Evolutionary conservation across 768 basidiomycete species (phyloP), one percentile per base, ranked within the genome.

Genomic region (Pisolithus orientalis): DNA sequence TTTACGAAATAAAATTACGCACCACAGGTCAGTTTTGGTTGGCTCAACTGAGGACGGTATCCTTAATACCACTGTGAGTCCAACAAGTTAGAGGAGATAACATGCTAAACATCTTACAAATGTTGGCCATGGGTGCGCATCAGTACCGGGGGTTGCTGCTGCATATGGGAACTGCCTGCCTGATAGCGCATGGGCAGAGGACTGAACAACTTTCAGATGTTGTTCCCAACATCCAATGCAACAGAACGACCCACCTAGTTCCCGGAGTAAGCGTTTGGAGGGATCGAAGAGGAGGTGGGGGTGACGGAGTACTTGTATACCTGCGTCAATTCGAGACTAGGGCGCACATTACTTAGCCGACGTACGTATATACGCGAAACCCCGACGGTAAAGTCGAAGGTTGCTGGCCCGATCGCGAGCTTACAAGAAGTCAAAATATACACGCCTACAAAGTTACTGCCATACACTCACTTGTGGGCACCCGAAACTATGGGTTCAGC

Each of bases 231-330:
- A 37, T 9, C 16, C 27, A 21, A 37, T 27, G 6, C 16, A 17
- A 17, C 9, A 13, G 17, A 11, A 38, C 16, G 13, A 28, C 57
- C 47, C 50, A 70, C 66, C 66, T 68, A 8, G 68, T 40, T n/a
- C 68, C 66, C 24, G 66, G 66, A 6, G 68, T 68, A 31, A 67
- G 57, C n/a, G 68, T 66, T 2, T 54, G 47, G 45, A 56, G 52
- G 24, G 53, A 31, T 42, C 61, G 65, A 46, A 59, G 51, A 10
- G 57, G 49, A 32, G 52, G 48, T n/a, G 55, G 54, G 14, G 62
- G 51, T 28, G 64, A 59, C 24, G 54, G 44, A 5, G 53, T 54
- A 43, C 65, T 66, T 16, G 27, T 14, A 28, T 16, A 48, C 31
- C 27, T 14, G 47, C 25, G 34, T 45, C 14, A 39, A 27, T 9